A percentile compares a stretch with the other conserved stretches of the same genome.
These are phyloP conservation scores for Diaporthe nobilis DNA, from an alignment of 2,329 filamentous ascomycete genomes.

Conservation along the genomic window DNA sequence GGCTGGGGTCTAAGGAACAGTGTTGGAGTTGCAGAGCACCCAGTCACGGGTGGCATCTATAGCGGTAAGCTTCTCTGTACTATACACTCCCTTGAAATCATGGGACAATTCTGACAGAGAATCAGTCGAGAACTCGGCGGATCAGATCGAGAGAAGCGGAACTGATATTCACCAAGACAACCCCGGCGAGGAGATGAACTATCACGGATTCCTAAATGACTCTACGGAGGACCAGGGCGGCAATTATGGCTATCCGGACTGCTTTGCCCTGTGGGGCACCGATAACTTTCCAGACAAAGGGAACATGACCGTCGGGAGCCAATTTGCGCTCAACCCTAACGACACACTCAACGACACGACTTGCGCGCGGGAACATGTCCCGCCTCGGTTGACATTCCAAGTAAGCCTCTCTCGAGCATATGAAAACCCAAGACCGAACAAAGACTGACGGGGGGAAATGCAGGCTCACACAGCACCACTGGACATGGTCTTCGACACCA, in stretches of 20 bases:
- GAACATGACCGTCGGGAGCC: conserved; percentile 61
- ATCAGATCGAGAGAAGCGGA: conserved; percentile 68
- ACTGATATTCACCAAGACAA: conserved; percentile 75
- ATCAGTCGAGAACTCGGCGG: conserved; percentile 75
- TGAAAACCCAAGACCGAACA: background rate
- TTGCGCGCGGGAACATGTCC: conserved; percentile 59
- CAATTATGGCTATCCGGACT: conserved; percentile 81
- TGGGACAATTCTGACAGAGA: background rate
- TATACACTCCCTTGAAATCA: too few species aligned
- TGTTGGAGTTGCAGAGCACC: conserved; percentile 75
- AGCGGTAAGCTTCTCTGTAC: conserved; percentile 43
- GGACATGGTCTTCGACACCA: conserved; percentile 76
- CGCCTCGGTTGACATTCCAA: conserved; percentile 70
- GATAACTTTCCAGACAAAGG: conserved; percentile 58
- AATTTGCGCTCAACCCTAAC: conserved; percentile 60
- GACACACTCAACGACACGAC: conserved; percentile 57
- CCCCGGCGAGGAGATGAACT: conserved; percentile 81
- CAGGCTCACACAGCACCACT: conserved; percentile 78
- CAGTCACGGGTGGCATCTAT: conserved; percentile 62
- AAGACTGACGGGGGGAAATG: background rate
- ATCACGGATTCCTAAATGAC: conserved; percentile 69
- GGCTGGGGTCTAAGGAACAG: conserved; percentile 80
- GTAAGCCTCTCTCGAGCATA: background rate
- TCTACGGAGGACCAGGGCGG: conserved; percentile 52
- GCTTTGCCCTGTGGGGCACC: conserved; percentile 76